These are phyloP conservation scores for Penicillium odoratum DNA, from an alignment of 495 filamentous ascomycete species.

Conservation along the genomic window DNA sequence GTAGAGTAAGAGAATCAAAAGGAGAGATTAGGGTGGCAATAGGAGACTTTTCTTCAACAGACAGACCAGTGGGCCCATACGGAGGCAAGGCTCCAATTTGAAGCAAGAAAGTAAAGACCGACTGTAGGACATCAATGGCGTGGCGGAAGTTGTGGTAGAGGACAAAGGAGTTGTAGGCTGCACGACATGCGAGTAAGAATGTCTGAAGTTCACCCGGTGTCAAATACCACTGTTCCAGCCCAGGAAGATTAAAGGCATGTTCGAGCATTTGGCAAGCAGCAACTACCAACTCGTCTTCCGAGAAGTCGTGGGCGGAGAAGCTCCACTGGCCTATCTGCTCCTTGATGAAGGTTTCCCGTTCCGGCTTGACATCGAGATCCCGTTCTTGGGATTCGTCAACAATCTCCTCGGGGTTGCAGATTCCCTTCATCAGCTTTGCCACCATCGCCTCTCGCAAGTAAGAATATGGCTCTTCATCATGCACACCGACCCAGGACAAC, in stretches of 20 bases:
- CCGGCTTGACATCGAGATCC: conserved; percentile 44
- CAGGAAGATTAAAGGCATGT: conserved; percentile 81
- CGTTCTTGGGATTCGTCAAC: conserved; percentile 52
- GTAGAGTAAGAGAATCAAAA: conserved; percentile 82
- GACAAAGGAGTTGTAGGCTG: conserved; percentile 90
- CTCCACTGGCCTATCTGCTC: conserved; percentile 76
- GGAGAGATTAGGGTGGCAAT: conserved; percentile 73
- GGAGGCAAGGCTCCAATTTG: conserved; percentile 74
- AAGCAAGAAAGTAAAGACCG: conserved; percentile 88
- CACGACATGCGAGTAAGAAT: conserved; percentile 80
- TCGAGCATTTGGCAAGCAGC: conserved; percentile 81
- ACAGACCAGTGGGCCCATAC: conserved; percentile 42
- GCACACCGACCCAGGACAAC: conserved; percentile 89
- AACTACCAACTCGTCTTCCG: conserved; percentile 83
- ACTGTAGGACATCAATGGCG: conserved; percentile 93
- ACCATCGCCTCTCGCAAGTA: conserved; percentile 90
- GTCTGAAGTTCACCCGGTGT: conserved; percentile 74
- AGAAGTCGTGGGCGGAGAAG: conserved; percentile 85
- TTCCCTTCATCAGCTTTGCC: conserved; percentile 85
- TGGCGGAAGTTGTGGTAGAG: conserved; percentile 99
- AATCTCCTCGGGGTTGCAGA: conserved; percentile 72
- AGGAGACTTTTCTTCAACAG: conserved; percentile 50
- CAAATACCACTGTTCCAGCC: conserved; percentile 76
- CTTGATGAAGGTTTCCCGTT: conserved; percentile 62
- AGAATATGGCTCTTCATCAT: conserved; percentile 81